Percentiles rank a stretch among this genome's conserved stretches.
Conservation (phyloP, 805 yeast genomes). For the Wickerhamiella vanderwaltii region DNA sequence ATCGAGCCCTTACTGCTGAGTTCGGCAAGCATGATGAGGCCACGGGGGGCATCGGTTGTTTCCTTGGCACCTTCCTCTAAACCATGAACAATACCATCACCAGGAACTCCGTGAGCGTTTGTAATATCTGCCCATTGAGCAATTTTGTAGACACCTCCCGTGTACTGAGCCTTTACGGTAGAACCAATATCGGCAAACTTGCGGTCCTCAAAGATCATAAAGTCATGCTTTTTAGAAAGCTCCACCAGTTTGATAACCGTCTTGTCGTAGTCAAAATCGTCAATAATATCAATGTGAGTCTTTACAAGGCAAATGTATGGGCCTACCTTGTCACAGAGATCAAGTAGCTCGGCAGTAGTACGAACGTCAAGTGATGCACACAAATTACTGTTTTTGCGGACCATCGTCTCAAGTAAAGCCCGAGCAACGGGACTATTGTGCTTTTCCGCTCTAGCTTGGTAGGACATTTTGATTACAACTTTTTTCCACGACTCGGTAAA, state of each 20-base stretch:
- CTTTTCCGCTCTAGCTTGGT: conserved; percentile 52
- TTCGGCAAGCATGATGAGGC: conserved; percentile 89
- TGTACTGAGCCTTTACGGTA: conserved; percentile 87
- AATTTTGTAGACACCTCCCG: conserved; percentile 79
- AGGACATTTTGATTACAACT: conserved; percentile 23
- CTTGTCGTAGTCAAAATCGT: conserved; percentile 71
- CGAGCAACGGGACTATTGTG: conserved; percentile 75
- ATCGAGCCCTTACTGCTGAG: conserved; percentile 86
- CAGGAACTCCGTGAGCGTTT: conserved; percentile 96
- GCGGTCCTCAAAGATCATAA: conserved; percentile 90
- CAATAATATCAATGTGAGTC: conserved; percentile 88
- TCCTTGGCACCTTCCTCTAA: conserved; percentile 63
- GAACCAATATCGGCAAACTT: conserved; percentile 98
- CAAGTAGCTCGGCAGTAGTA: conserved; percentile 62
- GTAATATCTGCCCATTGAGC: conserved; percentile 95
- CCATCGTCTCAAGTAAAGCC: conserved; percentile 62
- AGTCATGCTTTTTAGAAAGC: conserved; percentile 69
- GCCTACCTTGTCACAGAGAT: conserved; percentile 66
- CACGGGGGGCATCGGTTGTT: conserved; percentile 56
- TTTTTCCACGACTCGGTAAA: not conserved
- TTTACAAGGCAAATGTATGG: conserved; percentile 86
- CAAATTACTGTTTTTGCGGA: conserved; percentile 66
- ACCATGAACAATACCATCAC: conserved; percentile 84
- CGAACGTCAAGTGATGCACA: conserved; percentile 92
- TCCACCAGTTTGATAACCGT: conserved; percentile 65